Percentiles rank a stretch among this genome's conserved stretches.
Evolutionary conservation across 2,329 filamentous ascomycete species (phyloP).

Genomic region (Penicillium sp.): DNA sequence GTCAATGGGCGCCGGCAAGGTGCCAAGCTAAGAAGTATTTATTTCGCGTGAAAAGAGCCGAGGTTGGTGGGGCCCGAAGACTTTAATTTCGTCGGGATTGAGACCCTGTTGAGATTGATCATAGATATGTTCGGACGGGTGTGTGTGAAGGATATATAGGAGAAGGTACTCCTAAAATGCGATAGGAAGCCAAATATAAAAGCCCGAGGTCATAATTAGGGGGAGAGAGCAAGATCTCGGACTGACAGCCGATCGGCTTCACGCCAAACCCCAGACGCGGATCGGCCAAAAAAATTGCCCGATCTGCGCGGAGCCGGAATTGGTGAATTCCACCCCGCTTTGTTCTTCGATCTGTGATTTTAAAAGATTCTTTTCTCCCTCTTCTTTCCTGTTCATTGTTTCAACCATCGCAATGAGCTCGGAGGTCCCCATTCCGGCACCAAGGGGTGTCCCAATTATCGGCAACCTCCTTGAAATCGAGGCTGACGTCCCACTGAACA

Average conservation of each 20-base stretch:
- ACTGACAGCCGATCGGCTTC: neutral
- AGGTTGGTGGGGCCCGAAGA: neutral
- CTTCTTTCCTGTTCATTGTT: neutral
- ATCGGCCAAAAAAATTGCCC: neutral
- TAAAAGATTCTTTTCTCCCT: neutral
- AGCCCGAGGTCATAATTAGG: no score
- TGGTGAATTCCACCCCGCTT: neutral
- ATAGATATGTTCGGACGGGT: no score
- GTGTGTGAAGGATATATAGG: no score
- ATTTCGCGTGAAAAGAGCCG: neutral
- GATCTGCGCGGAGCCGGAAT: neutral
- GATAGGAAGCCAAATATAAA: no score
- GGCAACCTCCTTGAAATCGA: slow-evolving; percentile 67
- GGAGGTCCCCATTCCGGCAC: slow-evolving; percentile 57
- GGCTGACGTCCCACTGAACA: slow-evolving; percentile 54
- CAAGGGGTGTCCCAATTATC: slow-evolving; percentile 62
- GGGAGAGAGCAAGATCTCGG: no score
- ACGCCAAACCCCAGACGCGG: neutral
- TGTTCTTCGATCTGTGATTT: neutral
- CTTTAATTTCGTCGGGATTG: neutral
- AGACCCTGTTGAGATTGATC: neutral
- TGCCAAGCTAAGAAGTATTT: neutral
- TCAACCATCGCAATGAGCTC: slow-evolving; percentile 16
- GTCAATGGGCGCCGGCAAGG: neutral
- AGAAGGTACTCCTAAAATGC: no score